Evolutionary conservation across 2,329 filamentous ascomycete genomes (phyloP), one percentile per base, ranked within the genome.

Genomic region (Bipolaris zeicola): DNA sequence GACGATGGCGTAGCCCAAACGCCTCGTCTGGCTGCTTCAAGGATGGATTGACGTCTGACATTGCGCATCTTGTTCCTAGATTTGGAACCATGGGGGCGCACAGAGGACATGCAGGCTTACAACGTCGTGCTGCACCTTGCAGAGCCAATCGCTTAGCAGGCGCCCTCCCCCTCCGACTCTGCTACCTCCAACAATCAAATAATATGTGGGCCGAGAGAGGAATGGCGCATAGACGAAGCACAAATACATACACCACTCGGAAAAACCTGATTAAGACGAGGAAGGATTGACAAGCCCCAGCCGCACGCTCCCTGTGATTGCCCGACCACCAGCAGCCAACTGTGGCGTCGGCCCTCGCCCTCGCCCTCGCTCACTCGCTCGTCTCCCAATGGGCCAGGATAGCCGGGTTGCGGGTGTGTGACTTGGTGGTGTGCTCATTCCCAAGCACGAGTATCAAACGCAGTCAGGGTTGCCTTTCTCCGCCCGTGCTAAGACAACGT

Each of bases 401-500:
- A 22, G 4, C 38, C 8, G 20, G 38, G 38, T 22, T 41, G 20
- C 43, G 57, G 60, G 18, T 6, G 38, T 14, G 38, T 14, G 38
- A 16, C 20, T 41, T 14, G 26, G 26, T 28, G 26, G 26, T 28
- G 26, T 28, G 26, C 26, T 28, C 26, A 28, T 10, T 55, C 55
- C 55, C 50, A 44, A 57, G 22, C 22, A 24, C 22, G 22, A 24
- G 22, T 37, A 38, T 52, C 54, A 52, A 53, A 53, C 54, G 42
- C 18, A 13, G 24, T 48, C 54, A 53, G 50, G 37, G 49, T 52
- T 52, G 49, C 43, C 34, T 47, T 24, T 50, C 43, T 60, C 57
- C 55, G 11, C 34, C 34, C 48, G 43, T 51, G 55, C 49, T 55
- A 50, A 41, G 52, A 50, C 51, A 52, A 52, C 44, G 50, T 48